These are phyloP conservation scores for Westerdykella sp. DNA, from an alignment of 2,329 filamentous ascomycete genomes.

Conservation along the genomic window DNA sequence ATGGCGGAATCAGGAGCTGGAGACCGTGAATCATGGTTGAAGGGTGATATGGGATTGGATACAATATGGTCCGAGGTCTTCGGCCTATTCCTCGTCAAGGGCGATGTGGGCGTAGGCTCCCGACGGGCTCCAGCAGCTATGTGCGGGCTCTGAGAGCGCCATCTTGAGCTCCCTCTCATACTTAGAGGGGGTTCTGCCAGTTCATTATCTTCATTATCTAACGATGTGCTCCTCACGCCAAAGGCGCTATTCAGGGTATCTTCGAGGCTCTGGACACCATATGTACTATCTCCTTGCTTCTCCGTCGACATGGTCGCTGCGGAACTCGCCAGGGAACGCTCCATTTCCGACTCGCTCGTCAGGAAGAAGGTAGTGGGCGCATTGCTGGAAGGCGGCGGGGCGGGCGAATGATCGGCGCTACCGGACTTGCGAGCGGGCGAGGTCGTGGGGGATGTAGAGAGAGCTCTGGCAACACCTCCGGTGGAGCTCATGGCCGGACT, in stretches of 20 bases:
- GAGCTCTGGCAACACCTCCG: no score
- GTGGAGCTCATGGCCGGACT: no score
- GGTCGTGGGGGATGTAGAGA: neutral
- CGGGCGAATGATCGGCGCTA: conserved; percentile 24
- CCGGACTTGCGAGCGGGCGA: conserved; percentile 32
- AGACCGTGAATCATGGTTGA: conserved; percentile 28
- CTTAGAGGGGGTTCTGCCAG: conserved; percentile 8
- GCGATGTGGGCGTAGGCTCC: conserved; percentile 16
- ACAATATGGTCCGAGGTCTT: conserved; percentile 18
- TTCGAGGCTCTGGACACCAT: conserved; percentile 53
- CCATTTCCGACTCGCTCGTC: conserved; percentile 47
- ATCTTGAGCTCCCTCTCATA: conserved; percentile 16
- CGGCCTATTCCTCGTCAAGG: conserved; percentile 16
- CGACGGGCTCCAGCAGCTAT: conserved; percentile 11
- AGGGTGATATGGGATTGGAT: conserved; percentile 21
- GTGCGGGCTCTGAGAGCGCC: conserved; percentile 20
- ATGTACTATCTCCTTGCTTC: conserved; percentile 41
- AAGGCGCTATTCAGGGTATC: conserved; percentile 46
- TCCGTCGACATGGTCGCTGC: conserved; percentile 9
- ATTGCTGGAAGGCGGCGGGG: conserved; percentile 21
- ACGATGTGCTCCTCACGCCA: conserved; percentile 18
- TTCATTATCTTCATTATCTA: conserved; percentile 19
- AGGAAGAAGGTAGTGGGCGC: conserved; percentile 56
- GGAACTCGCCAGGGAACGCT: conserved; percentile 32
- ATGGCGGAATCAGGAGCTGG: conserved; percentile 46